phyloP scores from a whole-genome alignment of 208 protist genomes.

The Crithidia bombi region DNA sequence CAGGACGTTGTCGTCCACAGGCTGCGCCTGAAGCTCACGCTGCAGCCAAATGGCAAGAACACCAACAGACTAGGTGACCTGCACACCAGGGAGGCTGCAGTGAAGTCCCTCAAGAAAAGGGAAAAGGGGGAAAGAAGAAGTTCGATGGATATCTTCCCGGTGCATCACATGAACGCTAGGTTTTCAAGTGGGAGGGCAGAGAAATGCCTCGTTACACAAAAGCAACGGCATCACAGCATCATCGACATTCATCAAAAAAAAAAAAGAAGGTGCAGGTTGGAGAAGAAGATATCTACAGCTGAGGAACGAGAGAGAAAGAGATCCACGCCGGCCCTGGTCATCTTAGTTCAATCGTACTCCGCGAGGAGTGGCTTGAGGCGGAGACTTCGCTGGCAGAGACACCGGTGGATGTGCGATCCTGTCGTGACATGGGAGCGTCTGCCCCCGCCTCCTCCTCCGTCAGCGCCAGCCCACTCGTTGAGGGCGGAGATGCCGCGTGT shows the following conservation, averaged over 20 bases:
- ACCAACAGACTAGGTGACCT: no score
- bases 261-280: background rate
- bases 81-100: no score
- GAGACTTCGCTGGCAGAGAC: conserved; percentile 3
- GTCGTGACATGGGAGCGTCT: conserved; percentile 22
- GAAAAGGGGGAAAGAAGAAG: no score
- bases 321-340: background rate
- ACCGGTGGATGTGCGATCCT: conserved; percentile 1
- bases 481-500: conserved; percentile 1
- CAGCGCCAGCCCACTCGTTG: background rate
- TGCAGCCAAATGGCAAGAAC: no score
- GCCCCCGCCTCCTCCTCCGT: conserved; percentile 16
- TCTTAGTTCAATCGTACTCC: background rate
- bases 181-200: no score
- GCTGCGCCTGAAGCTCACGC: no score
- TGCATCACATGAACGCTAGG: no score
- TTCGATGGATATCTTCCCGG: no score
- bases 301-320: background rate
- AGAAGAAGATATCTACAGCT: background rate
- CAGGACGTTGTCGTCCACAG: no score
- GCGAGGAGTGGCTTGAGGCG: conserved; percentile 6
- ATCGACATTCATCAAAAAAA: background rate
- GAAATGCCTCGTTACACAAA: background rate
- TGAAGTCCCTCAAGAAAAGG: no score
- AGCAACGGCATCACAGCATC: no score